These are phyloP conservation scores for Aspergillus piperis DNA, from an alignment of 2,329 filamentous ascomycete genomes.

Conservation along the genomic window DNA sequence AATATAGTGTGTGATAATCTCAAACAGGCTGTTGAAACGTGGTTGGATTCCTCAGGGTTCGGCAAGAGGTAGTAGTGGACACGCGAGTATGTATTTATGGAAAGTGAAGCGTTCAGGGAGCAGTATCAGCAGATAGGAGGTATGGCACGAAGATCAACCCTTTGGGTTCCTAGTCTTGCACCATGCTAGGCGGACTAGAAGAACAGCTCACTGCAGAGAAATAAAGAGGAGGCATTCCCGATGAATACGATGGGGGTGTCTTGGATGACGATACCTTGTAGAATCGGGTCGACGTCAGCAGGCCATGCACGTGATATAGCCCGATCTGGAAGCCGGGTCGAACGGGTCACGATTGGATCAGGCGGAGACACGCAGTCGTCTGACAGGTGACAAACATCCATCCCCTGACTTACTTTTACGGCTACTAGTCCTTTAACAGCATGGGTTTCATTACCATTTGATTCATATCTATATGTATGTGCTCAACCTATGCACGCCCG, in stretches of 20 bases:
- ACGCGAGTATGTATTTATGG: not conserved
- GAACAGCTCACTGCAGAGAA: not conserved
- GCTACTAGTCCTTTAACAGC: not conserved
- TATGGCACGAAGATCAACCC: not conserved
- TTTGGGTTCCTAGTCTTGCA: not conserved
- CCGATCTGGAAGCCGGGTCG: not conserved
- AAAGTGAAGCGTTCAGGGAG: not conserved
- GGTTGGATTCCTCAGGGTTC: not conserved
- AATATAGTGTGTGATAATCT: not conserved
- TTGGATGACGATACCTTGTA: not conserved
- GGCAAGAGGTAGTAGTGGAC: not conserved
- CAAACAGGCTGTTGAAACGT: not conserved
- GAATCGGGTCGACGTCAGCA: constrained; percentile 16
- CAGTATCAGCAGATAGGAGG: not conserved
- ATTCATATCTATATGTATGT: constrained; percentile 12
- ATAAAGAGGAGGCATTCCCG: not conserved
- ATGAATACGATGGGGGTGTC: not conserved
- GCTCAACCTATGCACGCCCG: not conserved
- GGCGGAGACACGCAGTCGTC: not conserved
- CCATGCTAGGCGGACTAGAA: not conserved
- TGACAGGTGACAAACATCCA: not conserved
- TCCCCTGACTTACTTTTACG: not conserved
- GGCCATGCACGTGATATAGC: constrained; percentile 11
- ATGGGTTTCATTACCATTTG: constrained; percentile 7
- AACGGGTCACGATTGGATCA: not conserved